Conservation (phyloP, 108 stramenopile genomes). For the Nitzschia putrida region DNA sequence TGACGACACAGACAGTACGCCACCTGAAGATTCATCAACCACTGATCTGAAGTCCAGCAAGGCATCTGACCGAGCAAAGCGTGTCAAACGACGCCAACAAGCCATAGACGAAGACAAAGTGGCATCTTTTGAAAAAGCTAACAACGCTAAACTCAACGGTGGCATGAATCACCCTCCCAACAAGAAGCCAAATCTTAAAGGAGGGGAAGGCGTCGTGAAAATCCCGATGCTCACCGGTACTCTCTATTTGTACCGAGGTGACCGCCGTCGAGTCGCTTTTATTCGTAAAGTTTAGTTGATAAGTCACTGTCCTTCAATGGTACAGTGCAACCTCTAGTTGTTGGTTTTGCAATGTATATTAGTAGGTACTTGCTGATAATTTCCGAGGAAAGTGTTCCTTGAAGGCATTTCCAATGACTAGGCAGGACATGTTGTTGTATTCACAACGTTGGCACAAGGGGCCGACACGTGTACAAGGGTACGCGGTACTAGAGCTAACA, state of each 20-base stretch:
- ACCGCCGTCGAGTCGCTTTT: slow-evolving; percentile 52
- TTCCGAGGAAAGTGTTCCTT: too few relatives aligned
- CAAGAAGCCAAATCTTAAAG: slow-evolving; percentile 43
- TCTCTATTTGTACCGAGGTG: slow-evolving; percentile 57
- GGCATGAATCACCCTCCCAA: slow-evolving; percentile 6
- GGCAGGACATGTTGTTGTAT: too few relatives aligned
- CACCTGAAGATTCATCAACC: neutral
- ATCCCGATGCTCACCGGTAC: slow-evolving; percentile 59
- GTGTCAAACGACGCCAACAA: slow-evolving; percentile 28
- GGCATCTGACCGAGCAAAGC: slow-evolving; percentile 22
- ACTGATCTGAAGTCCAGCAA: neutral
- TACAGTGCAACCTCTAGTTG: too few relatives aligned
- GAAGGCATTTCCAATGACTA: too few relatives aligned
- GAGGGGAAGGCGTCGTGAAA: slow-evolving; percentile 52
- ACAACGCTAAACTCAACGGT: neutral
- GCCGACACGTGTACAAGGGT: too few relatives aligned
- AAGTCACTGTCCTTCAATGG: neutral
- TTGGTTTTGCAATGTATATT: too few relatives aligned
- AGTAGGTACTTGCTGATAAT: too few relatives aligned
- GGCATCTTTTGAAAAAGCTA: neutral
- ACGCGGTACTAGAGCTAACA: too few relatives aligned
- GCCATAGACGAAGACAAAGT: neutral
- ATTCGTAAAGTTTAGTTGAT: slow-evolving; percentile 42
- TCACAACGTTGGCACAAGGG: too few relatives aligned
- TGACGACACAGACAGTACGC: slow-evolving; percentile 10